Percentiles rank a stretch among this genome's conserved stretches.
Conservation (phyloP, 2,329 filamentous ascomycete species). For the Fonsecaea pugnacius region DNA sequence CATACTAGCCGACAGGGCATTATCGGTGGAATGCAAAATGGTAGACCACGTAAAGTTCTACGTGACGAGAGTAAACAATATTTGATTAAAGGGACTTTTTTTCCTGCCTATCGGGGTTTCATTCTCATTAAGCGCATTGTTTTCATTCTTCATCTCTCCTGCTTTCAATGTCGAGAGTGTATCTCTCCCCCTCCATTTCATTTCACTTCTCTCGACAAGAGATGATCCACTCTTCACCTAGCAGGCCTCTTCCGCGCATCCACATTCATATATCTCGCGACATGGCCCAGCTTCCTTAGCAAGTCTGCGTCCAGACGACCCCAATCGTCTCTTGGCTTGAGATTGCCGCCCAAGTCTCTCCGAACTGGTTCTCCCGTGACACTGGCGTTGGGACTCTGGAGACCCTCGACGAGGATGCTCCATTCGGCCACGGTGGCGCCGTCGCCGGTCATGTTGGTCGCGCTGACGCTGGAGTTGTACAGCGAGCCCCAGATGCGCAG, state of each 20-base stretch:
- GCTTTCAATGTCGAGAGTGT: background rate
- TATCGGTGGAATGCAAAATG: background rate
- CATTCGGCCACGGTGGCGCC: slow-evolving; percentile 56
- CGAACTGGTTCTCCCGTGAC: background rate
- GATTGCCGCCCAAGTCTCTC: slow-evolving; percentile 18
- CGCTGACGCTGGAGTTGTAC: slow-evolving; percentile 45
- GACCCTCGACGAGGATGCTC: slow-evolving; percentile 46
- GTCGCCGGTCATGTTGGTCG: slow-evolving; percentile 43
- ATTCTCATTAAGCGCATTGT: background rate
- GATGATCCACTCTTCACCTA: background rate
- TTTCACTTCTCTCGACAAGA: background rate
- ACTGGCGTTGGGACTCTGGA: slow-evolving; percentile 4
- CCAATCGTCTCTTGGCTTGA: slow-evolving; percentile 5
- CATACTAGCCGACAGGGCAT: background rate
- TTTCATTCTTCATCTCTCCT: background rate
- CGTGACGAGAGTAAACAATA: background rate
- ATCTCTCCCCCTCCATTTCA: background rate
- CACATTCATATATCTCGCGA: slow-evolving; percentile 17
- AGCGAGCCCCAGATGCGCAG: slow-evolving; percentile 48
- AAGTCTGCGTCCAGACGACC: slow-evolving; percentile 20
- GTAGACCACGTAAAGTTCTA: background rate
- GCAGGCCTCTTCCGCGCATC: slow-evolving; percentile 13
- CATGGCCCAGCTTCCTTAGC: slow-evolving; percentile 23
- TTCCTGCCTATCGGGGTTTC: background rate
- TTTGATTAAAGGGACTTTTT: background rate